Evolutionary conservation across 208 protist species (phyloP), one percentile per base, ranked within the genome.

Genomic region (Ichthyophonus hoferi): DNA sequence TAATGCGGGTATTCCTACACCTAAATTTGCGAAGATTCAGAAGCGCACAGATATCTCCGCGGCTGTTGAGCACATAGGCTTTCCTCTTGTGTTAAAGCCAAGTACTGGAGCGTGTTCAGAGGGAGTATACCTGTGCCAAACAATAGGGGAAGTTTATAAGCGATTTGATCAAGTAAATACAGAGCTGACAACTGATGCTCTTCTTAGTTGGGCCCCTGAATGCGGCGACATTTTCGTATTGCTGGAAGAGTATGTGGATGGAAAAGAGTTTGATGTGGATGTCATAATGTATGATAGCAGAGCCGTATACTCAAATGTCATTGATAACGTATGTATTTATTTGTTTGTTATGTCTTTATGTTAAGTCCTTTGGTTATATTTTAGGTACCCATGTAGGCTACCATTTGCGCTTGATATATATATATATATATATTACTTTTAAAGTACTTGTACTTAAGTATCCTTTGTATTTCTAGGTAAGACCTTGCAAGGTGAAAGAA

Each of bases 191-290:
- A 35, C 24, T 58, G 17, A 50, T 58, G 7, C 31, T 17, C n/a
- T 58, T 12, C 37, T 87, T 17, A 87, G 37, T 17, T 87, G 83
- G 12, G n/a, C n/a, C n/a, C 42, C 42, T 40, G 42, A 42, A 14
- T 40, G 14, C 24, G 12, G 79, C 40, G 42, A 87, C 7, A 40
- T 17, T 42, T 58, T 2, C 43, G 41, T 87, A 0, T 3, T 87
- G 34, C n/a, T 58, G 14, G 83, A 87, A 40, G 42, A 87, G 42
- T 87, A 79, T 34, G 24, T 87, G 7, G 39, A 79, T 3, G 83
- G 83, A 1, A 42, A 87, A 77, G 83, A 87, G 42, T 79, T 78
- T 39, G 83, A 87, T 34, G 83, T 87, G 2, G 83, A 87, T 78
- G 14, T 31, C 76, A 14, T 87, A 17, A 14, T 87, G 17, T 87